Evolutionary conservation across 2,329 filamentous ascomycete genomes (phyloP), one percentile per base, ranked within the genome.

Genomic region (Penicillium sp.): DNA sequence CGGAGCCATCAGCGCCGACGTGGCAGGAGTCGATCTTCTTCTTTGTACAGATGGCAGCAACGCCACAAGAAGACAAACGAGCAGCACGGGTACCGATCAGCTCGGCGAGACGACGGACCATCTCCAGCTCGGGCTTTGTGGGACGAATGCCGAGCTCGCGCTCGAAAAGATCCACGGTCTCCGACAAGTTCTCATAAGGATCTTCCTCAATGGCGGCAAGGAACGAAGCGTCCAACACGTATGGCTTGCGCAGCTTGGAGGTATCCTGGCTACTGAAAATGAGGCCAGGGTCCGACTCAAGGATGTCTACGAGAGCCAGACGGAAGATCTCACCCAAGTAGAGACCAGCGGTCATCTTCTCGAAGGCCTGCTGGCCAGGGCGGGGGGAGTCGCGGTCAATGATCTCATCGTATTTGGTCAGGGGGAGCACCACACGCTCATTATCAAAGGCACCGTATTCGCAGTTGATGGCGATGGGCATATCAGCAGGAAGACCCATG

Each of bases 381-480:
- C 93, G 89, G 35, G 93, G 93, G 21, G 93, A 97, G 68, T 95
- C 89, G 66, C 90, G 87, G 80, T 98, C 93, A 69, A 98, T 91
- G 65, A 88, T 86, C 59, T 90, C 81, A 74, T 98, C 93, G 76
- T 95, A 97, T 56, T 85, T 85, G 26, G 93, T 96, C 54, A 87
- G 85, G 13, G 93, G 93, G 13, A 97, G 87, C 54, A 97, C 89
- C 68, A 89, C 84, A 79, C 93, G 89, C 76, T 96, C 90, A 75
- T 96, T 96, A 76, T 97, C 93, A 71, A 98, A 97, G 33, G 93
- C 93, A 64, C 93, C 93, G 85, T 93, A 97, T 76, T 98, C 93
- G 80, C 93, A 97, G 82, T 97, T 97, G 80, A 98, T 96, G 52
- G 91, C 92, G 83, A 97, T 96, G 47, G 89, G 91, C 59, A 87